Percentiles rank a stretch among this genome's conserved stretches.
Conservation (phyloP, 176 grass and related monocot genomes). For the Hordeum marinum region DNA sequence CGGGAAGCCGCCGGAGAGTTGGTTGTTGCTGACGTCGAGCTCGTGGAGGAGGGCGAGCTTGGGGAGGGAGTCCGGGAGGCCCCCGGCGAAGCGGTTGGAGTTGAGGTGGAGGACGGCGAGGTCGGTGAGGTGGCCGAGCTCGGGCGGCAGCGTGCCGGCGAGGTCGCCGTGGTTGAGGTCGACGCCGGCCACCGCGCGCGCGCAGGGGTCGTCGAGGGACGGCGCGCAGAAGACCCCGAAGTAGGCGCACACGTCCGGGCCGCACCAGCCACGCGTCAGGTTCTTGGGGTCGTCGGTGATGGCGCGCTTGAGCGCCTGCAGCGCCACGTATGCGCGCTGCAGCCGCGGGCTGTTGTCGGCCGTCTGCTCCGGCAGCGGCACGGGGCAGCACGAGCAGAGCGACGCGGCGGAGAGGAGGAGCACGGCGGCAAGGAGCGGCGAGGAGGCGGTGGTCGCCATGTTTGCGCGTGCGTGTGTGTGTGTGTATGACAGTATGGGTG, state of each 20-base stretch:
- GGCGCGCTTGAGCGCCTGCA: slow-evolving; percentile 61
- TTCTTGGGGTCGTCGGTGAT: slow-evolving; percentile 68
- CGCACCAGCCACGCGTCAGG: slow-evolving; percentile 53
- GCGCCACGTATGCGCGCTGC: slow-evolving; percentile 63
- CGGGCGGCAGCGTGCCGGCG: slow-evolving; percentile 44
- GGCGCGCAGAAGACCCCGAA: slow-evolving; percentile 72
- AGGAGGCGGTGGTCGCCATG: not conserved
- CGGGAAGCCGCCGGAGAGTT: slow-evolving; percentile 61
- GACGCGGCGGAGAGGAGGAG: slow-evolving; percentile 23
- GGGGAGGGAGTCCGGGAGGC: slow-evolving; percentile 39
- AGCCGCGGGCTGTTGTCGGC: slow-evolving; percentile 57
- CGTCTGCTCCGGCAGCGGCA: slow-evolving; percentile 24
- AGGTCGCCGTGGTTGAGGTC: slow-evolving; percentile 72
- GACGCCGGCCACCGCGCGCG: slow-evolving; percentile 51
- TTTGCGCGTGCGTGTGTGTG: slow-evolving; percentile 16
- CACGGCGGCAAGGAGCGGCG: slow-evolving; percentile 7
- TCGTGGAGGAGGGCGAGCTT: slow-evolving; percentile 49
- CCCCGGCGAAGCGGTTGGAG: slow-evolving; percentile 73
- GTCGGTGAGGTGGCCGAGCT: slow-evolving; percentile 73
- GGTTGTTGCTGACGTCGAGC: slow-evolving; percentile 90
- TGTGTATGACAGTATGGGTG: not conserved
- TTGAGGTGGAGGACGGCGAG: slow-evolving; percentile 77
- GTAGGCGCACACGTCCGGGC: slow-evolving; percentile 81
- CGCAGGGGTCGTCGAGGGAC: slow-evolving; percentile 39
- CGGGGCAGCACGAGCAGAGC: slow-evolving; percentile 10